These are phyloP conservation scores for Auricularia heimuer DNA, from an alignment of 768 basidiomycete genomes.

Conservation along the genomic window DNA sequence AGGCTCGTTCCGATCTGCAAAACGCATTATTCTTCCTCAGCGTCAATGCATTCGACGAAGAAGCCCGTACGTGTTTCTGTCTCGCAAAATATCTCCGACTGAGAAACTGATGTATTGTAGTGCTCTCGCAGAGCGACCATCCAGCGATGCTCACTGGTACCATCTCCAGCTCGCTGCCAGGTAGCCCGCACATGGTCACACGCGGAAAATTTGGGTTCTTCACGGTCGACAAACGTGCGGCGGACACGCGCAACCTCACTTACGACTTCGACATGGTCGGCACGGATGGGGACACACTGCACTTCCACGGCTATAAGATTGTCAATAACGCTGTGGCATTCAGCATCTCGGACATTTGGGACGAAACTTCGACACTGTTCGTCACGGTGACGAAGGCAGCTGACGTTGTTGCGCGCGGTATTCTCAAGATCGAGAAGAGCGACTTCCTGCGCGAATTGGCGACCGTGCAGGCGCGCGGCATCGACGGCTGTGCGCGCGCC, in stretches of 20 bases:
- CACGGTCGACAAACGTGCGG: background rate
- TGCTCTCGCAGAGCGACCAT: conserved; percentile 1
- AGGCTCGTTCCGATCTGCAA: background rate
- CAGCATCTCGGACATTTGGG: conserved; percentile 1
- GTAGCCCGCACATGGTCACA: background rate
- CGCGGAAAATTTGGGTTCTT: conserved; percentile 3
- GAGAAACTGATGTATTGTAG: background rate
- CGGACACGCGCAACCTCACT: conserved; percentile 4
- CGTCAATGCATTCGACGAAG: conserved; percentile 3
- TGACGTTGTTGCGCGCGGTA: background rate
- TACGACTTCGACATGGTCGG: conserved; percentile 5
- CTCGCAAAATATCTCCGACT: background rate
- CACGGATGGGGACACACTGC: background rate
- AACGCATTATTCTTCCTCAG: conserved; percentile 1
- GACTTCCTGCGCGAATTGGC: conserved; percentile 3
- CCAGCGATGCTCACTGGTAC: conserved; percentile 1
- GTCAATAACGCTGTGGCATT: conserved; percentile 3
- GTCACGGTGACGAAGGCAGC: background rate
- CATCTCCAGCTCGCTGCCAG: background rate
- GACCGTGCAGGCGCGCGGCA: background rate
- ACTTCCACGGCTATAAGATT: conserved; percentile 3
- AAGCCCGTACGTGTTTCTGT: background rate
- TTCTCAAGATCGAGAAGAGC: background rate
- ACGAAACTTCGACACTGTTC: conserved; percentile 2
- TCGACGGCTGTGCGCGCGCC: background rate